Base-by-base conservation (phyloP, 257 asterid species). In the Mentha longifolia region DNA sequence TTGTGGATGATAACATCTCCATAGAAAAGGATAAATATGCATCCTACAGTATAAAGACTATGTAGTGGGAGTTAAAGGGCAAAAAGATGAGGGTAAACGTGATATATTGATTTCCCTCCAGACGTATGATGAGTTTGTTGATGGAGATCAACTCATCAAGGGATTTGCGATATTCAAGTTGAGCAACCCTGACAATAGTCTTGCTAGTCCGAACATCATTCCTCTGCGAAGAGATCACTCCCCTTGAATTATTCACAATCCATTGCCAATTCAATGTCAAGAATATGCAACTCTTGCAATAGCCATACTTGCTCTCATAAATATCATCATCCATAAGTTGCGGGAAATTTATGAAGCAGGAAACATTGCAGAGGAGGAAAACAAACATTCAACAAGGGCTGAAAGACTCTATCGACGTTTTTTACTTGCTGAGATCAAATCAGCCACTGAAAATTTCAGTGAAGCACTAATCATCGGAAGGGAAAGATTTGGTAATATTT, bases 171-270 rank as follows among this genome's bases (percentile, higher is more conserved):
- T 64, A 28, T 28, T 43, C 15, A 85, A 85, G 83, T 61, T 85
- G 67, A 78, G 90, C 77, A 85, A 83, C 58, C 81, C 71, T 41
- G 79, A 80, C 58, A 85, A 85, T 47, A 80, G 55, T 77, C 87
- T 82, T 63, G 84, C 78, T 3, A 28, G 78, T 74, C 55, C 42
- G 12, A 82, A 73, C 43, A 69, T 76, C 5, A 35, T 15, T 9
- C 64, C 68, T 35, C 13, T 25, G 8, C 19, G 15, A 4, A 52
- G 0, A 3, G 49, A 33, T 62, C 64, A 72, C 73, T 39, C 57
- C 52, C 65, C 75, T 39, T n/a, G 28, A 20, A 49, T 2, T n/a
- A n/a, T n/a, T n/a, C n/a, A n/a, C n/a, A n/a, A n/a, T n/a, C n/a
- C n/a, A n/a, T n/a, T n/a, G n/a, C n/a, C n/a, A n/a, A n/a, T n/a